phyloP scores from a whole-genome alignment of 768 basidiomycete species.

The Boletus vinaceobasis region DNA sequence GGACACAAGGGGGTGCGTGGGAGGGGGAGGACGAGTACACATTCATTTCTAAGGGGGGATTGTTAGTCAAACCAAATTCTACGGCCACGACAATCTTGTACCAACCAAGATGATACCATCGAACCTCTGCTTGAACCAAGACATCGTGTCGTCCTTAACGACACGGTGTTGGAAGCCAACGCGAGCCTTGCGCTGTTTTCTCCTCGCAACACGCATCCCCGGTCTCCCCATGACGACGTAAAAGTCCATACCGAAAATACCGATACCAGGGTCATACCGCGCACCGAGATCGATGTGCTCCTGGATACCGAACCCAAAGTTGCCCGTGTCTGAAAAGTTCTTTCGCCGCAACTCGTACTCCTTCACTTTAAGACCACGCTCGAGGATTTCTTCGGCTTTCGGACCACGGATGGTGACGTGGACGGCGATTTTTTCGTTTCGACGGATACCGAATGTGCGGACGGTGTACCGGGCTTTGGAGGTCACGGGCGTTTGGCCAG shows the following conservation, averaged over 20 bases:
- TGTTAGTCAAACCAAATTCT: neutral
- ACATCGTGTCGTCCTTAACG: constrained; percentile 93
- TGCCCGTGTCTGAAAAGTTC: constrained; percentile 98
- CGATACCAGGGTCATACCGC: constrained; percentile 96
- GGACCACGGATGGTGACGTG: constrained; percentile 99
- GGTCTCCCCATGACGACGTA: constrained; percentile 97
- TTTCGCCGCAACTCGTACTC: constrained; percentile 97
- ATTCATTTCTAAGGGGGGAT: constrained; percentile 25
- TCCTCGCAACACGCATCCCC: constrained; percentile 84
- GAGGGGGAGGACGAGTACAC: constrained; percentile 1
- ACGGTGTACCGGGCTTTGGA: constrained; percentile 99
- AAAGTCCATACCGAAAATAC: constrained; percentile 99
- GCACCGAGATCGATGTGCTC: constrained; percentile 99
- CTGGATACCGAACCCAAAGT: constrained; percentile 99
- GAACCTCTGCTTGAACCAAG: constrained; percentile 99
- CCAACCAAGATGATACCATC: constrained; percentile 94
- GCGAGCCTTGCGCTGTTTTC: constrained; percentile 84
- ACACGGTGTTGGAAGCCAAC: constrained; percentile 88
- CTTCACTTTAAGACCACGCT: constrained; percentile 99
- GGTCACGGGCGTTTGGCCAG: constrained; percentile 98
- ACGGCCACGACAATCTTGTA: constrained; percentile 5
- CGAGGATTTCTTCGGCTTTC: constrained; percentile 99
- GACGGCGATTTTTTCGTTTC: constrained; percentile 99
- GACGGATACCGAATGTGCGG: constrained; percentile 97
- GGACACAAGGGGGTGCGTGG: neutral